Base-by-base conservation (phyloP, 331 rosid genomes). In the Cydonia oblonga region DNA sequence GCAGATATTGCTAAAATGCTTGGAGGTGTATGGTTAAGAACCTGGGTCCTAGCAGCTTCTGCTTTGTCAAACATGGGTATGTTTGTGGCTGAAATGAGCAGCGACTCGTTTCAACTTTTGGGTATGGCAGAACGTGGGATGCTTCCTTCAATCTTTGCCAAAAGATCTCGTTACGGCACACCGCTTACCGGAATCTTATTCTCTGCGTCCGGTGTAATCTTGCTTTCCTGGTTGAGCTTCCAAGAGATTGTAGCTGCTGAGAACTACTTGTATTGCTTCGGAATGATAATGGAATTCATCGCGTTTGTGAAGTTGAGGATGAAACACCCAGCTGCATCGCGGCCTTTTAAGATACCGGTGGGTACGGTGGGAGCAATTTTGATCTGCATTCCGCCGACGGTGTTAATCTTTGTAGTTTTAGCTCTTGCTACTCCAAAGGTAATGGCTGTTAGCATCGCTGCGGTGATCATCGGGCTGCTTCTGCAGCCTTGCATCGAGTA, bases 41-140 rank as follows among this genome's bases (percentile, higher is more conserved):
- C 23, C 25, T 87, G 92, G 90, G 69, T 89, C 68, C 87, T 83
- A 59, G 79, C 79, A 8, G 87, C 90, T 7, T 73, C 92, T 74
- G 96, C 96, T 6, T 59, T 85, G 65, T 89, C 96, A 76, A 85
- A 85, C 64, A 83, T 87, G 96, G 92, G 96, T 24, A 81, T 87
- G 87, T 89, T 87, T 64, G 82, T 85, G 56, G 85, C 87, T 38
- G 88, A 87, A 74, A 89, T 89, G 88, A 89, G 90, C 63, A 81
- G 92, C 7, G 90, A 87, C 57, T 86, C 96, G 10, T 89, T 81
- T 61, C 96, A 87, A 42, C 91, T 89, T 78, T 74, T 81, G 74
- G 91, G 96, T 0, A 89, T 86, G 90, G 87, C 88, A 14, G 87
- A 85, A 62, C 54, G 78, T 0, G 91, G 89, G 46, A 86, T 86